Conservation (phyloP, 2,329 filamentous ascomycete genomes). For the Chaetomium sp. region DNA sequence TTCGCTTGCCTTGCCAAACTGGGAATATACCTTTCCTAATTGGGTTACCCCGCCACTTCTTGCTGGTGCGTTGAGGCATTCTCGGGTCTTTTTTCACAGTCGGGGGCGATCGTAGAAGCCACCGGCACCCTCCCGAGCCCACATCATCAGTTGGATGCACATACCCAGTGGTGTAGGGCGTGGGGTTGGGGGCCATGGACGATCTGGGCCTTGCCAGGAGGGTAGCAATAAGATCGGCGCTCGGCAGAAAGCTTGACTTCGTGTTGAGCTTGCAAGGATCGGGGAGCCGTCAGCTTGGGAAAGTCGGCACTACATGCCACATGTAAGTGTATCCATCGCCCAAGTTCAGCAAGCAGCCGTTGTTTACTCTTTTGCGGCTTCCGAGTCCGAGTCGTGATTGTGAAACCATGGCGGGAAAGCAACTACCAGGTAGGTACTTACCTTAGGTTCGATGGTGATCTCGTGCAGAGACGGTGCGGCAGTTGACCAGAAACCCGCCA, state of each 20-base stretch:
- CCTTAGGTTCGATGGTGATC: neutral
- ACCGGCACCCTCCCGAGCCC: constrained; percentile 3
- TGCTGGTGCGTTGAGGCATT: too few relatives aligned
- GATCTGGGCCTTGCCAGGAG: neutral
- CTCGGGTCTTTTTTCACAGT: neutral
- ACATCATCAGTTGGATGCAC: neutral
- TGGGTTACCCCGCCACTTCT: neutral
- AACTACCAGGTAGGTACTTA: too few relatives aligned
- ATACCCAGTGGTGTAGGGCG: too few relatives aligned
- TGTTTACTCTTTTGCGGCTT: neutral
- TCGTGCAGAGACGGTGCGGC: neutral
- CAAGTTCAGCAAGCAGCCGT: neutral
- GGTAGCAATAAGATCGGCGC: neutral
- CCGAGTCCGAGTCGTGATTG: neutral
- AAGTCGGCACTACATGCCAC: neutral
- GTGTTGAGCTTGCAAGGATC: neutral
- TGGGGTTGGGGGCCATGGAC: neutral
- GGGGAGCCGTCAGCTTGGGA: neutral
- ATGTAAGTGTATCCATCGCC: neutral
- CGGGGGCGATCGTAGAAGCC: constrained; percentile 3
- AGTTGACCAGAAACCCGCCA: neutral
- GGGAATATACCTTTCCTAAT: neutral
- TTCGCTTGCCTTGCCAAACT: neutral
- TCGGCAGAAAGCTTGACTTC: neutral
- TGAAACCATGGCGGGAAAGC: neutral